Percentiles rank a stretch among this genome's conserved stretches.
phyloP scores from a whole-genome alignment of 306 rosid species.

The Fragaria ananassa region DNA sequence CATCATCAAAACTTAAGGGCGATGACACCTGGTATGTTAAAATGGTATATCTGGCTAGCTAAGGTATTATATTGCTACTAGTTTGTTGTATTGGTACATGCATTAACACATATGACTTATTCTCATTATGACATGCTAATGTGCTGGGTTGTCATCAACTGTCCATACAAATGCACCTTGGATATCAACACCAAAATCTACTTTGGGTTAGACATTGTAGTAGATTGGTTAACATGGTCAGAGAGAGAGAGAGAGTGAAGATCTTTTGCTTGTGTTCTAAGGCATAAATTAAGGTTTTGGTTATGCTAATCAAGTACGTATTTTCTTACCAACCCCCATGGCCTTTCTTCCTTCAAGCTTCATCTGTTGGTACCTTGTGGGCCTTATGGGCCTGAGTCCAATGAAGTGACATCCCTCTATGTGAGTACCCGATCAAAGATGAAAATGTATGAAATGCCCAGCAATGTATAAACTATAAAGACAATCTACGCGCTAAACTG shows the following conservation, averaged over 20 bases:
- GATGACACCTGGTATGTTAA: not conserved
- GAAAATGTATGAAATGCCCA: not conserved
- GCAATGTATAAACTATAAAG: no score
- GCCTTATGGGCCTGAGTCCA: not conserved
- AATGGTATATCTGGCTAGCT: not conserved
- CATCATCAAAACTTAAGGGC: not conserved
- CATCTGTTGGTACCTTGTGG: not conserved
- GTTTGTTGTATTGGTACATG: not conserved
- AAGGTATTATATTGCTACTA: not conserved
- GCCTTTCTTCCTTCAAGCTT: not conserved
- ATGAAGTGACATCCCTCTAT: not conserved
- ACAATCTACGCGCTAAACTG: no score
- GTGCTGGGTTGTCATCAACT: not conserved
- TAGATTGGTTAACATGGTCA: not conserved
- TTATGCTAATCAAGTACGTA: not conserved
- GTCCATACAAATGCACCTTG: not conserved
- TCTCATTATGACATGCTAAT: not conserved
- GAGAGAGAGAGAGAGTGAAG: not conserved
- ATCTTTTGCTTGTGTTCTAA: not conserved
- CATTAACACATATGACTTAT: not conserved
- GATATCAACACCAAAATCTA: not conserved
- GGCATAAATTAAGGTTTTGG: not conserved
- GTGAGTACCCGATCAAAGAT: not conserved
- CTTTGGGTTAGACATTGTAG: not conserved
- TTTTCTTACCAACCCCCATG: not conserved